Base-by-base conservation (phyloP, 345 rosid species). In the Excoecaria agallocha region DNA sequence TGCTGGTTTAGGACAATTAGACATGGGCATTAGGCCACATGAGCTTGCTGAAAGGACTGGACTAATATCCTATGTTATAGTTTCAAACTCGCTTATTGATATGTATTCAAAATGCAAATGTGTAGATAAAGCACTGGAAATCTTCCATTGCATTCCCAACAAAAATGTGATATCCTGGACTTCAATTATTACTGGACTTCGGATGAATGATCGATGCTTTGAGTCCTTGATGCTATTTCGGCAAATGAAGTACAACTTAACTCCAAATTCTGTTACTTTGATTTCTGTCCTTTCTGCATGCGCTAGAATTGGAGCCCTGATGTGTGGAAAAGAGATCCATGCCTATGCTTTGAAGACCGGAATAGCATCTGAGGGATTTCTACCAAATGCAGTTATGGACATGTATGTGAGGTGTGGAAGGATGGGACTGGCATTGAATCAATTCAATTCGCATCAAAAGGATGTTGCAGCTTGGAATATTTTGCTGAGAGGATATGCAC, bases 111-210 rank as follows among this genome's bases (percentile, higher is more conserved):
- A 76, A 77, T 76, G 83, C 79, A 71, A 72, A 67, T 63, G 66
- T 66, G 68, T 72, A 60, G 83, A 76, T 25, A 76, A 76, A 66
- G 83, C 83, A 61, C 68, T 76, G 77, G 79, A 76, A 66, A 62
- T 80, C 16, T 80, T 76, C 74, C 83, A 76, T 54, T 25, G 37
- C 35, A 66, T 80, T 49, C 79, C 70, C 13, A 65, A 71, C 48
- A 80, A 76, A 76, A 62, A 76, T 61, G 79, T 80, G 60, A 62
- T 80, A 52, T 80, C 83, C 17, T 80, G 79, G 83, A 80, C 83
- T 72, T 72, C 79, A 1, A 62, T 80, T 22, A 80, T 76, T 62
- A 43, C 49, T 35, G 79, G 83, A 35, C 79, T 80, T 55, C 69
- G 83, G 12, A 71, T 76, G 51, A 80, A 80, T 39, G 68, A 80